These are phyloP conservation scores for Podospora australis DNA, from an alignment of 495 filamentous ascomycete genomes.

Conservation along the genomic window DNA sequence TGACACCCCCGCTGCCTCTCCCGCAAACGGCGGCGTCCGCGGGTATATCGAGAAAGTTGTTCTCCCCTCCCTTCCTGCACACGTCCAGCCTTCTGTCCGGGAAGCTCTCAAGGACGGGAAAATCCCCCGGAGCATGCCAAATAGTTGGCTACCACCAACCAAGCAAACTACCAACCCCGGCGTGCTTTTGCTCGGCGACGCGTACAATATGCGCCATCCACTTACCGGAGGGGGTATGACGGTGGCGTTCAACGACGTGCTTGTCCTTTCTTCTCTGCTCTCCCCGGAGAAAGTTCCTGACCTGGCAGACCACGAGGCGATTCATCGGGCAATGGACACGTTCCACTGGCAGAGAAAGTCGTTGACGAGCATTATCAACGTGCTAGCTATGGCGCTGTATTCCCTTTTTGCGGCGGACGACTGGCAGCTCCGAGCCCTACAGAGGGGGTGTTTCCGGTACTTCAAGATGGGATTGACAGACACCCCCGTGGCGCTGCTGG, in stretches of 20 bases:
- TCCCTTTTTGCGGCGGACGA: conserved; percentile 83
- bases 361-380: conserved; percentile 84
- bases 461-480: conserved; percentile 74
- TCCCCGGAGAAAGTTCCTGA: conserved; percentile 57
- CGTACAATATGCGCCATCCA: conserved; percentile 95
- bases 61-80: conserved; percentile 67
- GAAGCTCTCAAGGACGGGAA: conserved; percentile 70
- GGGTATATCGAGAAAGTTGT: conserved; percentile 71
- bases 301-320: conserved; percentile 57
- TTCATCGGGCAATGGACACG: conserved; percentile 59
- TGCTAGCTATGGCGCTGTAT: conserved; percentile 89
- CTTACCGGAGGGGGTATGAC: conserved; percentile 95
- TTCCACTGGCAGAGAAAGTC: conserved; percentile 89
- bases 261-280: conserved; percentile 65
- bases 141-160: conserved; percentile 77
- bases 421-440: conserved; percentile 66
- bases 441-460: conserved; percentile 88
- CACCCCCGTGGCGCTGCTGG: conserved; percentile 76
- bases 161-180: conserved; percentile 62
- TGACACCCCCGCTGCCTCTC: conserved; percentile 61
- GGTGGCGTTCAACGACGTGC: conserved; percentile 83
- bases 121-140: conserved; percentile 76
- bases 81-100: conserved; percentile 65
- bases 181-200: conserved; percentile 79
- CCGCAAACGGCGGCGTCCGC: conserved; percentile 71